Evolutionary conservation across 495 filamentous ascomycete species (phyloP).

Genomic region (Parmelia sp.): DNA sequence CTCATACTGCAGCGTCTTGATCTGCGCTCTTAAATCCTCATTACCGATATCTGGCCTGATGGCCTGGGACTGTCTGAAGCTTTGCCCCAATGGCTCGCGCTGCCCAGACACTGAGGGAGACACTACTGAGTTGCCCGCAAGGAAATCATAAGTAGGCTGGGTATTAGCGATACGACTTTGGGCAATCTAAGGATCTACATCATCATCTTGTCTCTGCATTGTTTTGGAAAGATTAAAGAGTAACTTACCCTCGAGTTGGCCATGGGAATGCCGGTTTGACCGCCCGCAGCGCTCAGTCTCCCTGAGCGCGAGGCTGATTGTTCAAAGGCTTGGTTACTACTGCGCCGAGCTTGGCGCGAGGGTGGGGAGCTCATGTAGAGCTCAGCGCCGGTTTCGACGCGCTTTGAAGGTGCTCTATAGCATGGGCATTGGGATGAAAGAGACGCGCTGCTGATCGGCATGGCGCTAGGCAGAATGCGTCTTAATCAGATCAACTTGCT

Average conservation of each 20-base stretch:
- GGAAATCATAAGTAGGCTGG: conserved; percentile 57
- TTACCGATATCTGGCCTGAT: conserved; percentile 38
- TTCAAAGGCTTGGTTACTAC: conserved; percentile 14
- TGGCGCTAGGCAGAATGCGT: not conserved
- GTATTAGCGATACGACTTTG: conserved; percentile 33
- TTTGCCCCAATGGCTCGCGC: conserved; percentile 30
- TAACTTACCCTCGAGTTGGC: conserved; percentile 27
- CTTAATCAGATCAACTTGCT: not conserved
- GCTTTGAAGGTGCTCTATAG: not conserved
- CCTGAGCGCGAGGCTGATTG: conserved; percentile 7
- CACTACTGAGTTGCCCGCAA: conserved; percentile 44
- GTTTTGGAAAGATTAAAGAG: not conserved
- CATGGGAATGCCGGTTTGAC: conserved; percentile 24
- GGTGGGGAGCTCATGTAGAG: conserved; percentile 26
- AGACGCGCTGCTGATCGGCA: not conserved
- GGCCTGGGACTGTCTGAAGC: conserved; percentile 34
- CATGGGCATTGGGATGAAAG: too few relatives aligned
- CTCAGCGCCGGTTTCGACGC: conserved; percentile 6
- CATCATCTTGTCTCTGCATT: not conserved
- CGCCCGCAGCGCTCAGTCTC: conserved; percentile 15
- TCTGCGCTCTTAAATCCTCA: conserved; percentile 60
- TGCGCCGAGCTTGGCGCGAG: conserved; percentile 24
- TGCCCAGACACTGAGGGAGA: conserved; percentile 19
- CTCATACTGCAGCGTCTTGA: conserved; percentile 64
- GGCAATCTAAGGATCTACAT: conserved; percentile 19